Percentiles rank a stretch among this genome's conserved stretches.
phyloP scores from a whole-genome alignment of 2,329 filamentous ascomycete species.

The Exophiala alcalophila region DNA sequence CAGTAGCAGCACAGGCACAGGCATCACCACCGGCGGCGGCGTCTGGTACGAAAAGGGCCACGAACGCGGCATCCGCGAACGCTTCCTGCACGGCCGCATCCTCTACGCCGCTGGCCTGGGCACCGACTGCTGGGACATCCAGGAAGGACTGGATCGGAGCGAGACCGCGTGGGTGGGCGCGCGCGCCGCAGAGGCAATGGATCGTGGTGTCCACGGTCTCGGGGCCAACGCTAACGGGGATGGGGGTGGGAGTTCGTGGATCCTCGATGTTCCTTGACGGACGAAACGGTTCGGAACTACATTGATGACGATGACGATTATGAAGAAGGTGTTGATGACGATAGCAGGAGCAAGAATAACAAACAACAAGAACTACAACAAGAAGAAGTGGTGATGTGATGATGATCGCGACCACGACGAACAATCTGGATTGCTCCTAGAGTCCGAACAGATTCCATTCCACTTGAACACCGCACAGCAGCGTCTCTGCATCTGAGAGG shows the following conservation, averaged over 20 bases:
- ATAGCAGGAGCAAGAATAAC: too few species aligned
- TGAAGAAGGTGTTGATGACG: too few species aligned
- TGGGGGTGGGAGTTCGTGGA: conserved; percentile 18
- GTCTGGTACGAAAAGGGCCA: conserved; percentile 25
- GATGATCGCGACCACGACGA: too few species aligned
- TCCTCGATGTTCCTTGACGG: conserved; percentile 26
- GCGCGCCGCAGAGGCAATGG: conserved; percentile 25
- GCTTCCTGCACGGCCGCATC: conserved; percentile 39
- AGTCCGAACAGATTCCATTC: too few species aligned
- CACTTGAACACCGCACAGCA: too few species aligned
- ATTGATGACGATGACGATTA: too few species aligned
- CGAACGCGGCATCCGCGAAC: conserved; percentile 20
- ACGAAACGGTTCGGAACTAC: too few species aligned
- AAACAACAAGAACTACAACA: too few species aligned
- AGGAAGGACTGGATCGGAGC: conserved; percentile 41
- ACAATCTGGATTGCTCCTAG: too few species aligned
- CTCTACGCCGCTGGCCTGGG: conserved; percentile 47
- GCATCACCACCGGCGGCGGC: conserved; percentile 15
- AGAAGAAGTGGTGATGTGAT: too few species aligned
- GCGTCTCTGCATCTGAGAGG: too few species aligned
- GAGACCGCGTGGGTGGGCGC: conserved; percentile 46
- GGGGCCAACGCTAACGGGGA: conserved; percentile 1
- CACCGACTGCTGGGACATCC: conserved; percentile 45
- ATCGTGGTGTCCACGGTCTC: conserved; percentile 9
- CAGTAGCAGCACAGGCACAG: conserved; percentile 5